Percentiles rank a stretch among this genome's conserved stretches.
Conservation (phyloP, 352 stramenopile genomes). For the Phytophthora ohioensis region DNA sequence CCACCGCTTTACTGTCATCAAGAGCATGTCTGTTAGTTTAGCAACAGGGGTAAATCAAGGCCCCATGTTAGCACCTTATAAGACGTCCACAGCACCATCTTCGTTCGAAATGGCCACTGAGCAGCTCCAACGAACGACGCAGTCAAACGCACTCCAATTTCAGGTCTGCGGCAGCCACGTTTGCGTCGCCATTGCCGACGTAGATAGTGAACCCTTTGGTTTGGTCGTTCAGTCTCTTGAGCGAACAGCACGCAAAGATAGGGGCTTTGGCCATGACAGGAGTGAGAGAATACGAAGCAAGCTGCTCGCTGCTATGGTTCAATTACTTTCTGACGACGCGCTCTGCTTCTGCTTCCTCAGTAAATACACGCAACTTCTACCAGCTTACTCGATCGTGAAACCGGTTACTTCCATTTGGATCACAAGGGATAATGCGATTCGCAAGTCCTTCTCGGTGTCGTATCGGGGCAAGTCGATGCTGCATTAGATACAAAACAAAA, state of each 20-base stretch:
- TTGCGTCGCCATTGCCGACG: constrained; percentile 28
- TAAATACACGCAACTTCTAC: constrained; percentile 44
- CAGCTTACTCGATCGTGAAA: constrained; percentile 84
- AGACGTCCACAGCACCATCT: constrained; percentile 44
- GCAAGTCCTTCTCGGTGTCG: constrained; percentile 77
- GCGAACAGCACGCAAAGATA: constrained; percentile 2
- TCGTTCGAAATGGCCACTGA: constrained; percentile 23
- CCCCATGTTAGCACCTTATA: constrained; percentile 71
- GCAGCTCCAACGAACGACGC: constrained; percentile 70
- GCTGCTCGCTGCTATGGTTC: constrained; percentile 35
- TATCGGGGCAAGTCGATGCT: constrained; percentile 86
- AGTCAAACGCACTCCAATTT: constrained; percentile 63
- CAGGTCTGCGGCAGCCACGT: constrained; percentile 60
- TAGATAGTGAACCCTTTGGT: not conserved
- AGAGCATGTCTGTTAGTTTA: not conserved
- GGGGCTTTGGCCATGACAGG: too few relatives aligned
- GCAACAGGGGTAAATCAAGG: not conserved
- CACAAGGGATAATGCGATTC: constrained; percentile 81
- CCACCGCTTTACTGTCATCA: constrained; percentile 50
- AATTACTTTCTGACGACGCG: constrained; percentile 33
- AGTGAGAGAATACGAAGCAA: constrained; percentile 23
- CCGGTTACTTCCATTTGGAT: constrained; percentile 90
- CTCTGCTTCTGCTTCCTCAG: constrained; percentile 24
- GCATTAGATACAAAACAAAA: constrained; percentile 16
- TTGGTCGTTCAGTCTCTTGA: constrained; percentile 1